phyloP scores from a whole-genome alignment of 1,284 basidiomycete genomes.

The Vanrija pseudolonga region DNA sequence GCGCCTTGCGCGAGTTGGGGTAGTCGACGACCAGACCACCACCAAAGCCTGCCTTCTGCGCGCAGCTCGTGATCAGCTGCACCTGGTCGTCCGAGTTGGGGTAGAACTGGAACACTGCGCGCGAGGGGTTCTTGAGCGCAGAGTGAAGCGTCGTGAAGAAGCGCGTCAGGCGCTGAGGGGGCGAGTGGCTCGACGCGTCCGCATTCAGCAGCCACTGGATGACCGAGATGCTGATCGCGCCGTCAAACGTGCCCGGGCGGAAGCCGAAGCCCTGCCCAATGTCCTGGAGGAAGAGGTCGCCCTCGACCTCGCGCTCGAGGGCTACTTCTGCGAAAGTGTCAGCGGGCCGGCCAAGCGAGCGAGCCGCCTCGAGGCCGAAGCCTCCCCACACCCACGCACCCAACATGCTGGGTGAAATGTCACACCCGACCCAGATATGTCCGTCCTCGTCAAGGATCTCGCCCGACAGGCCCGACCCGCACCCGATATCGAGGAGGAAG shows the following conservation, averaged over 20 bases:
- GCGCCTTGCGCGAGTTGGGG: conserved; percentile 90
- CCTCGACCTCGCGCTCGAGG: conserved; percentile 85
- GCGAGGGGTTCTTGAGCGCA: conserved; percentile 81
- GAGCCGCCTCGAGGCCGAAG: no score
- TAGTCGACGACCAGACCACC: conserved; percentile 97
- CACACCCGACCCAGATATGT: conserved; percentile 89
- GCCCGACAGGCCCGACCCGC: conserved; percentile 95
- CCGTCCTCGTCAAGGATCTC: conserved; percentile 91
- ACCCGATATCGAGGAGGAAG: conserved; percentile 92
- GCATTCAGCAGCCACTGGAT: conserved; percentile 99
- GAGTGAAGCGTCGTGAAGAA: conserved; percentile 98
- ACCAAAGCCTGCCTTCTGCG: conserved; percentile 92
- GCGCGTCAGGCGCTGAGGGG: conserved; percentile 80
- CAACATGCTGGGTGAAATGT: conserved; percentile 95
- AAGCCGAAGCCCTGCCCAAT: conserved; percentile 93
- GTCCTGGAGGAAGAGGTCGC: conserved; percentile 87
- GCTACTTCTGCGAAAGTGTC: conserved; percentile 68
- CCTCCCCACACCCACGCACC: no score
- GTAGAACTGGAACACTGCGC: conserved; percentile 95
- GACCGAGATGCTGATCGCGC: conserved; percentile 96
- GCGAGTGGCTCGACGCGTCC: conserved; percentile 87
- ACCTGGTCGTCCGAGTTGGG: conserved; percentile 93
- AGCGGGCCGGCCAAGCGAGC: background rate
- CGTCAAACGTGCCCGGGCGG: conserved; percentile 93
- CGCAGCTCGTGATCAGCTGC: conserved; percentile 87